These are phyloP conservation scores for Daedalea quercina DNA, from an alignment of 768 basidiomycete species.

Conservation along the genomic window DNA sequence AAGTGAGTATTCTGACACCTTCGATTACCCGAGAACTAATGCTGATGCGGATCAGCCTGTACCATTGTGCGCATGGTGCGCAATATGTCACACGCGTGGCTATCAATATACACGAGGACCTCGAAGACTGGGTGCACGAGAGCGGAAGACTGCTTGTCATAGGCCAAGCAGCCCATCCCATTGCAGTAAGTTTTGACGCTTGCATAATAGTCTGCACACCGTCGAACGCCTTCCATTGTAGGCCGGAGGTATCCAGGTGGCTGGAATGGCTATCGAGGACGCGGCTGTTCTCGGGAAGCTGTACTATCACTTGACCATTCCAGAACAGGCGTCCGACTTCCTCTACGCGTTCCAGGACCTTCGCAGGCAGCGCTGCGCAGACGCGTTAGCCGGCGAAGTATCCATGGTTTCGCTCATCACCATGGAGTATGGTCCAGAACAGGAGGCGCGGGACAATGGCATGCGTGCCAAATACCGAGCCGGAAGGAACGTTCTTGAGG, in stretches of 20 bases:
- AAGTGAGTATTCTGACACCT: not conserved
- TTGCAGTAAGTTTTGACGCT: slow-evolving; percentile 20
- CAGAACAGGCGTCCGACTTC: slow-evolving; percentile 24
- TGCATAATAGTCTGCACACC: not conserved
- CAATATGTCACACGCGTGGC: slow-evolving; percentile 14
- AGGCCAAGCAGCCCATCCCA: slow-evolving; percentile 33
- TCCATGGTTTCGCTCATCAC: slow-evolving; percentile 15
- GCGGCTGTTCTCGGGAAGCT: slow-evolving; percentile 33
- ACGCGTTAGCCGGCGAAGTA: slow-evolving; percentile 15
- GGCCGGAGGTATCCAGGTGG: slow-evolving; percentile 27
- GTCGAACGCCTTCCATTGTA: slow-evolving; percentile 1
- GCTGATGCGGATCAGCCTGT: not conserved
- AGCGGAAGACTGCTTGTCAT: slow-evolving; percentile 24
- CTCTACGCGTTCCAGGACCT: slow-evolving; percentile 30
- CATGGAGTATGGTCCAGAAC: slow-evolving; percentile 15
- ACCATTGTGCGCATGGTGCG: not conserved
- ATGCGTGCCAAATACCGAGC: slow-evolving; percentile 16
- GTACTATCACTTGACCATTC: slow-evolving; percentile 27
- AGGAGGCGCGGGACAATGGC: slow-evolving; percentile 18
- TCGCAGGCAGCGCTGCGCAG: slow-evolving; percentile 27
- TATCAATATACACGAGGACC: slow-evolving; percentile 14
- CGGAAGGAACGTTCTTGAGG: slow-evolving; percentile 15
- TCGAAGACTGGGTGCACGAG: slow-evolving; percentile 28
- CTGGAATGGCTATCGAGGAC: slow-evolving; percentile 33
- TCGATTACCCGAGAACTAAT: not conserved